Percentiles rank a stretch among this genome's conserved stretches.
phyloP scores from a whole-genome alignment of 306 rosid species.

The Citrullus colocynthis region DNA sequence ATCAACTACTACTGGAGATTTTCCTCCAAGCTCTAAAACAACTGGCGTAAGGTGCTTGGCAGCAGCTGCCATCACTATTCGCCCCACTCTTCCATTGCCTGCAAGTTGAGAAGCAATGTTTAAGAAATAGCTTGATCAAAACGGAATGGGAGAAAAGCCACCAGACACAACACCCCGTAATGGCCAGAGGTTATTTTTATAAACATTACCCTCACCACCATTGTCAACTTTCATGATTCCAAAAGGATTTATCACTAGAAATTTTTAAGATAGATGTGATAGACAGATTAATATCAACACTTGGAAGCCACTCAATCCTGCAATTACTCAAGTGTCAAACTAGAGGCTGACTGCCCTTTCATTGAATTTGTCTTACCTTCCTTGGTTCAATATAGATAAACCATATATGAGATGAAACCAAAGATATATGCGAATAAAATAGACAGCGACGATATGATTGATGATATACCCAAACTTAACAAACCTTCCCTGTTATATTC shows the following conservation, averaged over 20 bases:
- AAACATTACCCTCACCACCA: background rate
- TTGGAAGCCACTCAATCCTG: background rate
- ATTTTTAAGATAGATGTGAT: background rate
- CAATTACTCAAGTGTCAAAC: background rate
- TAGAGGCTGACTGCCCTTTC: background rate
- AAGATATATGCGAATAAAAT: background rate
- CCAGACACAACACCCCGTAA: background rate
- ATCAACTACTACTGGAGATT: conserved; percentile 81
- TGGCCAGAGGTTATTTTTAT: background rate
- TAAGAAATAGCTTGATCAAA: background rate
- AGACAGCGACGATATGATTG: background rate
- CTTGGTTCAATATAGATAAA: background rate
- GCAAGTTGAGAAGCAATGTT: conserved; percentile 2
- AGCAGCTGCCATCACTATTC: conserved; percentile 93
- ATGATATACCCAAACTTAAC: background rate
- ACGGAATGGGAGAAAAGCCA: background rate
- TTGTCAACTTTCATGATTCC: too few relatives aligned
- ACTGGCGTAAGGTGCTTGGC: conserved; percentile 97
- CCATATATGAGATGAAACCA: background rate
- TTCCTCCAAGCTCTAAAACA: conserved; percentile 96
- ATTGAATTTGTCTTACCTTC: background rate
- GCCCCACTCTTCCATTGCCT: conserved; percentile 79
- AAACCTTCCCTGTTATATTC: background rate
- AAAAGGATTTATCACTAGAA: background rate
- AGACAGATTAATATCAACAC: background rate